Conservation (phyloP, 164 flowering plant species). For the Hamamelis virginiana region DNA sequence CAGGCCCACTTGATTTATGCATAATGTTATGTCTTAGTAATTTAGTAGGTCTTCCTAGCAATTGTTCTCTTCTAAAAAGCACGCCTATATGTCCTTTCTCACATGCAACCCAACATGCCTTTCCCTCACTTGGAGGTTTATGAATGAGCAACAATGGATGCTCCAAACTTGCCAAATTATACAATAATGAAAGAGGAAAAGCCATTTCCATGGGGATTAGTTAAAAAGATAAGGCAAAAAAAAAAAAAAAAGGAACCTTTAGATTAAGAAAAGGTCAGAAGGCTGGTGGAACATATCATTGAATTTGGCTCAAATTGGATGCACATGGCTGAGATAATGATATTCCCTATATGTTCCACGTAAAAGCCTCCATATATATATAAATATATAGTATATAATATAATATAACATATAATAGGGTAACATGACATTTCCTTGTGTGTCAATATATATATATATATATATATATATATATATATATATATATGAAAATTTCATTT, state of each 20-base stretch:
- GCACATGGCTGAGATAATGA: conserved; percentile 33
- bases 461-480: too few relatives aligned
- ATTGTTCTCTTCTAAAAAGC: conserved; percentile 25
- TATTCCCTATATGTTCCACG: conserved; percentile 19
- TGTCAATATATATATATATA: neutral
- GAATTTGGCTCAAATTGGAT: conserved; percentile 24
- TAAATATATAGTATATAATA: too few relatives aligned
- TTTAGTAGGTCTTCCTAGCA: conserved; percentile 23
- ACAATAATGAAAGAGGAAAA: neutral
- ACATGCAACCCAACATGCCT: conserved; percentile 40
- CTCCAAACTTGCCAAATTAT: neutral
- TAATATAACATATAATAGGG: too few relatives aligned
- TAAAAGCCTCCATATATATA: conserved; percentile 3
- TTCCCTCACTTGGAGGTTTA: conserved; percentile 9
- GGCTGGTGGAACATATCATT: conserved; percentile 27
- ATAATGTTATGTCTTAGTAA: neutral
- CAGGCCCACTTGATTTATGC: conserved; percentile 17
- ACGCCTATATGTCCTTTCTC: conserved; percentile 26
- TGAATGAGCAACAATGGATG: neutral
- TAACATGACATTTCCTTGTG: conserved; percentile 15
- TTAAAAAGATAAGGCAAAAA: conserved; percentile 4
- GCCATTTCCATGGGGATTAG: conserved; percentile 5
- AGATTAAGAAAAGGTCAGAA: conserved; percentile 9
- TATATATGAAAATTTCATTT: too few relatives aligned
- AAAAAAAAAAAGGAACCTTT: conserved; percentile 9